These are phyloP conservation scores for Clavispora phyllophila DNA, from an alignment of 805 yeast genomes.

Conservation along the genomic window DNA sequence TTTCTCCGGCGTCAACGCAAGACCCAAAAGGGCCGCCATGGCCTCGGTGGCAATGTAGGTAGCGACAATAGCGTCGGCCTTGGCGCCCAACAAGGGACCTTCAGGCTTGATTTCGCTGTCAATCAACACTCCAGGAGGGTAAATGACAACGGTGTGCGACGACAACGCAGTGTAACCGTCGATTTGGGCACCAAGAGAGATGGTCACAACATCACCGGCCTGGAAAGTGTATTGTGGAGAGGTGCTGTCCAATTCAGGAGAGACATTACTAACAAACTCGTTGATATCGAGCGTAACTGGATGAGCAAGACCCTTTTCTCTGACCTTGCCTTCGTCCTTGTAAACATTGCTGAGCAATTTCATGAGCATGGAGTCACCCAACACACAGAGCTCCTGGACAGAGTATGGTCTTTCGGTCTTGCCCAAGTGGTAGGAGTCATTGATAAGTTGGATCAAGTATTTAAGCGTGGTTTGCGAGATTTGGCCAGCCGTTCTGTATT, in stretches of 20 bases:
- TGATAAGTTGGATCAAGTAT: constrained; percentile 61
- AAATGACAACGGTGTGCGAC: constrained; percentile 82
- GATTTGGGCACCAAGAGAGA: constrained; percentile 83
- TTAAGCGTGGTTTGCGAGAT: constrained; percentile 77
- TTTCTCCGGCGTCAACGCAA: constrained; percentile 71
- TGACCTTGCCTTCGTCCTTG: constrained; percentile 47
- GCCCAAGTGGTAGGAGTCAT: constrained; percentile 64
- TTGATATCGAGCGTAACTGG: constrained; percentile 90
- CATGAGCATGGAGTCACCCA: constrained; percentile 72
- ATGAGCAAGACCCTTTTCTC: constrained; percentile 87
- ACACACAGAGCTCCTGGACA: constrained; percentile 68
- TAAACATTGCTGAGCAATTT: constrained; percentile 57
- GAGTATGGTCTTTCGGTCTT: constrained; percentile 43
- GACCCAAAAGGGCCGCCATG: constrained; percentile 69
- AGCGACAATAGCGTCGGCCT: constrained; percentile 89
- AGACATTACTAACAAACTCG: constrained; percentile 69
- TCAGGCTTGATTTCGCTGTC: constrained; percentile 42
- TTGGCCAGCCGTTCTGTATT: constrained; percentile 86
- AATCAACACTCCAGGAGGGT: constrained; percentile 53
- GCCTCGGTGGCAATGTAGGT: constrained; percentile 86
- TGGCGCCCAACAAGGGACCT: constrained; percentile 77
- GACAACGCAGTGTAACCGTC: constrained; percentile 91
- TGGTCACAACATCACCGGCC: constrained; percentile 82
- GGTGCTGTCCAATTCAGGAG: constrained; percentile 77
- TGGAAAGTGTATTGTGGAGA: constrained; percentile 39